Conservation (phyloP, 2,329 filamentous ascomycete genomes). For the Xylariaceae sp. region DNA sequence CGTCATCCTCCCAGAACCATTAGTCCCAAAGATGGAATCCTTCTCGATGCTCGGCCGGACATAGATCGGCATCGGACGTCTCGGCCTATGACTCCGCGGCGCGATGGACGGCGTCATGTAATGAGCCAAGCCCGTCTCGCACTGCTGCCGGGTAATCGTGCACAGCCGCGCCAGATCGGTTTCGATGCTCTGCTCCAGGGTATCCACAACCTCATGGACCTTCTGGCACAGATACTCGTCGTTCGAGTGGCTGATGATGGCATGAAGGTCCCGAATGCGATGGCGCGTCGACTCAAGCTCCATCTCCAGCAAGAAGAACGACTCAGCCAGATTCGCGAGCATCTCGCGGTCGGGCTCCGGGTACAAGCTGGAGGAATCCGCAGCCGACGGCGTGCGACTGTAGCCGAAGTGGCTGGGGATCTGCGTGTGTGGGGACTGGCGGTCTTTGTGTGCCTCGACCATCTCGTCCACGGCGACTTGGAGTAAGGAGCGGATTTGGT, state of each 20-base stretch:
- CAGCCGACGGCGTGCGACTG: neutral
- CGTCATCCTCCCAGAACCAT: too few relatives aligned
- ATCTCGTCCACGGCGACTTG: neutral
- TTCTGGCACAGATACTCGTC: neutral
- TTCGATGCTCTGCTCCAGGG: neutral
- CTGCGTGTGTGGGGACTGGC: neutral
- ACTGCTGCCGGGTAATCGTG: neutral
- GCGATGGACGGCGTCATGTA: neutral
- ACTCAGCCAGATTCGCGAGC: neutral
- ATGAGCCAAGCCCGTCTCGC: neutral
- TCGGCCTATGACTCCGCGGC: too few relatives aligned
- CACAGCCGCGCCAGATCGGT: neutral
- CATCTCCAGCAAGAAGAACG: slow-evolving; percentile 3
- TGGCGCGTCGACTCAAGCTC: slow-evolving; percentile 1
- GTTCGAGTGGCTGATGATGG: neutral
- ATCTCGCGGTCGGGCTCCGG: neutral
- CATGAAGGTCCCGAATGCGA: slow-evolving; percentile 2
- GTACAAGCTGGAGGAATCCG: neutral
- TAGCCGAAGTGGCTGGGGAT: neutral
- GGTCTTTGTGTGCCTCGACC: neutral
- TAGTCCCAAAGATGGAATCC: too few relatives aligned
- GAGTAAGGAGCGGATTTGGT: slow-evolving; percentile 1
- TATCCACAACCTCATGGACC: neutral
- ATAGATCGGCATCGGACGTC: too few relatives aligned
- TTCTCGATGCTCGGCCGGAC: too few relatives aligned